A percentile compares a stretch with the other conserved stretches of the same genome.
phyloP scores from a whole-genome alignment of 257 asterid genomes.

The Ehretia macrophylla region DNA sequence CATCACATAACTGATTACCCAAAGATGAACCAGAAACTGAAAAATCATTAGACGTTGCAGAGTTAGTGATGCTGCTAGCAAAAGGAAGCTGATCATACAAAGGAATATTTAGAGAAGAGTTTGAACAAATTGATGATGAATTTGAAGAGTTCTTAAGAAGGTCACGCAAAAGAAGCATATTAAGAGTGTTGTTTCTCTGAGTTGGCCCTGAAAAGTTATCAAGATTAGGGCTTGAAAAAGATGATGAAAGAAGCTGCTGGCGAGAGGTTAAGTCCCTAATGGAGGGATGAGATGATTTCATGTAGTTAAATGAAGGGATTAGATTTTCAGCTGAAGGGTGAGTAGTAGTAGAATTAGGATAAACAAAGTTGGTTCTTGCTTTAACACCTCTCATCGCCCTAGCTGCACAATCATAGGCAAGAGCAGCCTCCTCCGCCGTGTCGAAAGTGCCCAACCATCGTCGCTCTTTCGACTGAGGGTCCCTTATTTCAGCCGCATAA shows the following conservation, averaged over 20 bases:
- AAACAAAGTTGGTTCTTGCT: slow-evolving; percentile 77
- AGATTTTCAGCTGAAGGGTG: slow-evolving; percentile 17
- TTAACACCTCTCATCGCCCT: slow-evolving; percentile 91
- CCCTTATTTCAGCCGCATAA: slow-evolving; percentile 89
- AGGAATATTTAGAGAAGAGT: slow-evolving; percentile 2
- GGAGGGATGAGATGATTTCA: slow-evolving; percentile 33
- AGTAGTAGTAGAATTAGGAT: slow-evolving; percentile 42
- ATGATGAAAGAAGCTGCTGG: slow-evolving; percentile 13
- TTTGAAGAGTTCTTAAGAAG: slow-evolving; percentile 22
- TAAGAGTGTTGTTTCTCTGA: slow-evolving; percentile 21
- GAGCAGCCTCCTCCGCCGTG: slow-evolving; percentile 93
- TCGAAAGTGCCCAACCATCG: slow-evolving; percentile 95
- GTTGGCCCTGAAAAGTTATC: slow-evolving; percentile 10
- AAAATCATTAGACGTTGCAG: slow-evolving; percentile 12
- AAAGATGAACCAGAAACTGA: slow-evolving; percentile 12
- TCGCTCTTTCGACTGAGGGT: slow-evolving; percentile 80
- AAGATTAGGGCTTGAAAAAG: slow-evolving; percentile 30
- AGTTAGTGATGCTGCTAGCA: not conserved
- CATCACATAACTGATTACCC: slow-evolving; percentile 8
- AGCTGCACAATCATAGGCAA: slow-evolving; percentile 90
- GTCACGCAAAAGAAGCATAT: slow-evolving; percentile 45
- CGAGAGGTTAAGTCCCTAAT: not conserved
- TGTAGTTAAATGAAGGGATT: slow-evolving; percentile 29
- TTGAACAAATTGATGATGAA: slow-evolving; percentile 4
- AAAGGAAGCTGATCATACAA: slow-evolving; percentile 26